A percentile compares a stretch with the other conserved stretches of the same genome.
phyloP scores from a whole-genome alignment of 2,329 filamentous ascomycete species.

The Chaetomium sp. region DNA sequence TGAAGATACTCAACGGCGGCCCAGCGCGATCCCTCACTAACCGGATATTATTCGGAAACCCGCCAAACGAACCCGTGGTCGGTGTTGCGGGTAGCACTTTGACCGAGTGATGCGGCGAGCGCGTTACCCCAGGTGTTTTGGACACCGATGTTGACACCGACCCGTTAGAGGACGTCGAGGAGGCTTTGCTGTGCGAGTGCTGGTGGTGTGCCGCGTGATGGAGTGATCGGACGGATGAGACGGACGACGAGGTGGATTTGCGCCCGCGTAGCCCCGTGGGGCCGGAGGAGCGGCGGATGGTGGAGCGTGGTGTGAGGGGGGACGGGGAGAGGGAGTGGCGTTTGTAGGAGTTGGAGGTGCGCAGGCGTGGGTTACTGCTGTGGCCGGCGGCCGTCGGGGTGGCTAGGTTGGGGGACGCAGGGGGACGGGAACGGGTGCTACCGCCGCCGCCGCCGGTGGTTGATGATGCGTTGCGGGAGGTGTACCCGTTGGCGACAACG shows the following conservation, averaged over 20 bases:
- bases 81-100: constrained; percentile 94
- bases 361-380: constrained; percentile 24
- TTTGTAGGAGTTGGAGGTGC: constrained; percentile 46
- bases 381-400: constrained; percentile 19
- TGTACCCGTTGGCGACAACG: constrained; percentile 46
- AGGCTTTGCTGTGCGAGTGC: constrained; percentile 88
- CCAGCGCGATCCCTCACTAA: constrained; percentile 59
- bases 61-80: constrained; percentile 42
- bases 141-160: constrained; percentile 63
- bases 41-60: constrained; percentile 79
- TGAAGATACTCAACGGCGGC: constrained; percentile 47
- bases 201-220: constrained; percentile 59
- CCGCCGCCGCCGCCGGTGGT: constrained; percentile 12
- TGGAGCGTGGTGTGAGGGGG: constrained; percentile 81
- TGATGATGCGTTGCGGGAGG: constrained; percentile 26
- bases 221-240: constrained; percentile 88
- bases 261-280: constrained; percentile 76
- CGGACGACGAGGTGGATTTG: constrained; percentile 92
- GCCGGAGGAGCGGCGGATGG: constrained; percentile 77
- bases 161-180: constrained; percentile 78
- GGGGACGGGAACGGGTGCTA: constrained; percentile 19
- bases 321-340: constrained; percentile 79
- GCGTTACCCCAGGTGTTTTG: constrained; percentile 56
- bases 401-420: constrained; percentile 28
- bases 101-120: constrained; percentile 81